Base-by-base conservation (phyloP, 176 grass and related monocot genomes). In the Thinopyrum elongatum region DNA sequence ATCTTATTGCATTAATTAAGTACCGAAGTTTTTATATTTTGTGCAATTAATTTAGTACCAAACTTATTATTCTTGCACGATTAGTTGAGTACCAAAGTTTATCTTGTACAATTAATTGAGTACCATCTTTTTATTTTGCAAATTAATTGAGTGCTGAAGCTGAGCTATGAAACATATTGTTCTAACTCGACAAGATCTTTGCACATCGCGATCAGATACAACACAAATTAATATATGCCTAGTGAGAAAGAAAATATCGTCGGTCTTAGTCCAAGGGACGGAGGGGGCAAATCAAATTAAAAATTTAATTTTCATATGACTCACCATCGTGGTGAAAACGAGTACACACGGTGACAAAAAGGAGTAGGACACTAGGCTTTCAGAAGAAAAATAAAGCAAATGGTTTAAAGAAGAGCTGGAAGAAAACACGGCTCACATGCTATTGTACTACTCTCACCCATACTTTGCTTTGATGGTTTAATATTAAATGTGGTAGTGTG, bases 351-450 rank as follows among this genome's bases (percentile, higher is more conserved):
- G 12, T 30, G 89, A 83, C 75, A 41, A 29, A 73, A 90, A 65
- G 62, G 22, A 10, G 25, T 17, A 17, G 51, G 49, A 83, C 44
- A 83, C 84, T 66, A 87, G 65, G 80, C 74, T 87, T 83, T 86
- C 15, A 58, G 53, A 19, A 57, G 53, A 73, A 66, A 79, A 66
- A 59, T 26, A 80, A 76, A 83, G 41, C 42, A 34, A 16, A 11
- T 4, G 47, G 58, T 39, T 10, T 83, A 70, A 83, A 82, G 1
- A 51, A 51, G 47, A 27, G 59, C 9, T 15, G 67, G 16, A 59
- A 51, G 47, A 81, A 83, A 85, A 81, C 69, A 9, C 77, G 44
- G 68, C 21, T 84, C 69, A 28, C 47, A 17, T 51, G 17, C 47
- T 4, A 22, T 57, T 66, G 67, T 59, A 39, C 47, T 51, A 6